phyloP scores from a whole-genome alignment of 768 basidiomycete genomes.

The Suillus tomentosus region DNA sequence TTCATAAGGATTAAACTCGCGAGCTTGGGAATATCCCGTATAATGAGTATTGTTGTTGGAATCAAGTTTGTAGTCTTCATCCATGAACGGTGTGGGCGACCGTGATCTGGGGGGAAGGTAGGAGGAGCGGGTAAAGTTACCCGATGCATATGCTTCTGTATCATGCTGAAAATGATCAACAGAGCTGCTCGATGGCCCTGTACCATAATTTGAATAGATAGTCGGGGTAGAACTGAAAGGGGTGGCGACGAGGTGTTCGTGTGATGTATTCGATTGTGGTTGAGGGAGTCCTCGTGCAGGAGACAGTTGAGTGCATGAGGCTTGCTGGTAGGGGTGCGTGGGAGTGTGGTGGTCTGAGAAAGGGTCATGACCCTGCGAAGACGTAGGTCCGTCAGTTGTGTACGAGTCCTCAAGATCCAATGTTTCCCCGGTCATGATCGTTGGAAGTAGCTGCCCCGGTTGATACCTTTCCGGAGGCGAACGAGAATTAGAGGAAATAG shows the following conservation, averaged over 20 bases:
- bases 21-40: conserved; percentile 40
- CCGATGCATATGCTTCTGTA: conserved; percentile 70
- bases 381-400: conserved; percentile 12
- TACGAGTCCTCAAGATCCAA: conserved; percentile 48
- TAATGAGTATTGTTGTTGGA: conserved; percentile 59
- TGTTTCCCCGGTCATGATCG: conserved; percentile 68
- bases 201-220: conserved; percentile 13
- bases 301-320: conserved; percentile 42
- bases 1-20: conserved; percentile 13
- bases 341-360: conserved; percentile 32
- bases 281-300: conserved; percentile 33
- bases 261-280: conserved; percentile 19
- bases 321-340: conserved; percentile 27
- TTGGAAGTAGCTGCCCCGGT: conserved; percentile 60
- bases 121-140: conserved; percentile 50
- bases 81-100: conserved; percentile 77
- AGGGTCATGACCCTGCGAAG: conserved; percentile 33
- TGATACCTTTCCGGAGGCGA: conserved; percentile 46
- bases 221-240: conserved; percentile 26
- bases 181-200: conserved; percentile 28
- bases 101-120: conserved; percentile 63
- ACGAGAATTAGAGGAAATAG: conserved; percentile 13
- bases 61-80: conserved; percentile 67
- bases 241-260: conserved; percentile 23
- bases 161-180: conserved; percentile 67